Evolutionary conservation across 352 stramenopile species (phyloP).

Genomic region (Globisporangium emineosum): DNA sequence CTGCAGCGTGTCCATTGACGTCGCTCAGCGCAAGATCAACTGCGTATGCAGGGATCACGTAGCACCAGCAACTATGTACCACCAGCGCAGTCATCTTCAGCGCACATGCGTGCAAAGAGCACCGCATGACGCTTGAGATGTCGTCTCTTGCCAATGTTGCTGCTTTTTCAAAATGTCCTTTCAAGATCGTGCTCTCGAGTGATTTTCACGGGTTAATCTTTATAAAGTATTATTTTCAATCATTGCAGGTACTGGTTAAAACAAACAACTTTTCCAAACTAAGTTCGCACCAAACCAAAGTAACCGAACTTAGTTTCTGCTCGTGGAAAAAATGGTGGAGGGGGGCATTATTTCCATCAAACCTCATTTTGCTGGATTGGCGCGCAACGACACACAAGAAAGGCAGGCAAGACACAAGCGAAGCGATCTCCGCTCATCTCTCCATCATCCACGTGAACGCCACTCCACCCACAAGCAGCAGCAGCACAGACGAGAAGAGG

Average conservation of each 20-base stretch:
- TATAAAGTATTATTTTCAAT: too few species aligned
- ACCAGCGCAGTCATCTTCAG: background rate
- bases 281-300: background rate
- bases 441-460: background rate
- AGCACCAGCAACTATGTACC: background rate
- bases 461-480: background rate
- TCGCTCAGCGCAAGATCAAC: background rate
- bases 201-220: too few species aligned
- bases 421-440: background rate
- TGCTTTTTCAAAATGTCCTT: constrained; percentile 5
- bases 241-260: too few species aligned
- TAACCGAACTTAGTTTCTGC: background rate
- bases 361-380: constrained; percentile 8
- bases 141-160: background rate
- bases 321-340: background rate
- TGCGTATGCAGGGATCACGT: background rate
- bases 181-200: constrained; percentile 5
- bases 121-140: background rate
- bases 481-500: background rate
- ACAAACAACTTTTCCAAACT: too few species aligned
- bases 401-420: background rate
- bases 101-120: background rate
- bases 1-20: background rate
- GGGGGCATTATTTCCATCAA: background rate
- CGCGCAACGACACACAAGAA: constrained; percentile 3